A percentile compares a stretch with the other conserved stretches of the same genome.
Conservation (phyloP, 441 rosid genomes). For the Euphorbia schlechtendalii region DNA sequence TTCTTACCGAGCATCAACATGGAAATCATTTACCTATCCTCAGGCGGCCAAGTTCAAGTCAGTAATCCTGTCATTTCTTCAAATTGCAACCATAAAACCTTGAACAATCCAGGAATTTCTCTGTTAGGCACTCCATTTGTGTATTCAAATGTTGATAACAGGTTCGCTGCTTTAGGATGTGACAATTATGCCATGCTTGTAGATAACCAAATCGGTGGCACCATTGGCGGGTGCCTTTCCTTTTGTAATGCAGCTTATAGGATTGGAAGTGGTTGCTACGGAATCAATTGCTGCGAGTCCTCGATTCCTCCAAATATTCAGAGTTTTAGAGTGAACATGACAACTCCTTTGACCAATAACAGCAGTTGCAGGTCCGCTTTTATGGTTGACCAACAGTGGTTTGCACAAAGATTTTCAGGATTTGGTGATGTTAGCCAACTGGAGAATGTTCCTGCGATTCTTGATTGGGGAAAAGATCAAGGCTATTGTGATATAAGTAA, state of each 20-base stretch:
- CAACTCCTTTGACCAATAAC: background rate
- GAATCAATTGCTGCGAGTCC: conserved; percentile 18
- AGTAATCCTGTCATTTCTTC: conserved; percentile 5
- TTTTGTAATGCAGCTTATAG: conserved; percentile 1
- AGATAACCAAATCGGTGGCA: no score
- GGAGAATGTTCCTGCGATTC: conserved; percentile 14
- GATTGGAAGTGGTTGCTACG: conserved; percentile 11
- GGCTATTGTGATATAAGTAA: conserved; percentile 7
- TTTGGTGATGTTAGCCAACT: background rate
- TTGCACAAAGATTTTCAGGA: background rate
- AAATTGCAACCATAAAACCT: background rate
- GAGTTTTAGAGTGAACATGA: conserved; percentile 7
- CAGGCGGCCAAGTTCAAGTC: background rate
- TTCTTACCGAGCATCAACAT: conserved; percentile 7
- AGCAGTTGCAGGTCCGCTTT: conserved; percentile 15
- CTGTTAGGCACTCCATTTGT: conserved; percentile 13
- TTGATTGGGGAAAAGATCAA: conserved; percentile 11
- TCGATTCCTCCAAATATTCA: conserved; percentile 15
- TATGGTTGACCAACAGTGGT: conserved; percentile 17
- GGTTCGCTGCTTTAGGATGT: conserved; percentile 16
- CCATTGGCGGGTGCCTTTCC: conserved; percentile 15
- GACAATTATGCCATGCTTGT: conserved; percentile 15
- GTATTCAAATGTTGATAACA: background rate
- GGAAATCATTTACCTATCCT: background rate
- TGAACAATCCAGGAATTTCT: background rate